Base-by-base conservation (phyloP, 2,329 filamentous ascomycete genomes). In the Penicillium sp. region DNA sequence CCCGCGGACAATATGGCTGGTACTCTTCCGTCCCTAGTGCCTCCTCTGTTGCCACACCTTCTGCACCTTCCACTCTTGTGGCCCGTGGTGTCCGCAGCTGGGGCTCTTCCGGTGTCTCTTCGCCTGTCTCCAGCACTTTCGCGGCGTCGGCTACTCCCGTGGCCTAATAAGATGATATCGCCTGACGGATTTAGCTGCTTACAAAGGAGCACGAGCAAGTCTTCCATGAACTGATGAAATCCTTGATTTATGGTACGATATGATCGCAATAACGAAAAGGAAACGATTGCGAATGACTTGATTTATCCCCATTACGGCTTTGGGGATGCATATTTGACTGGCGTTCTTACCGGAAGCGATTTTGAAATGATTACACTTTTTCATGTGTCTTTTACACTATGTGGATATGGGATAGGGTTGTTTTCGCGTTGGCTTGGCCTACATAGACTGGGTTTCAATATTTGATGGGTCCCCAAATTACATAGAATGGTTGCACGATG, bases 401-500 rank as follows among this genome's bases (percentile, higher is more conserved):
- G 37, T 52, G 43, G 46, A 55, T 26, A 55, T 61, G 53, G 46
- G 53, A 26, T 49, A 55, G 40, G 50, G 37, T 39, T 32, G 48
- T 54, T 48, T 57, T 54, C 11, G 31, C 20, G 31, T 39, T 47
- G 51, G 47, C 51, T 52, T 55, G 39, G 24, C 40, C 43, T 44
- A 50, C 44, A 53, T 59, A 64, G 62, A 63, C 46, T 64, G 62
- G 35, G 52, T 44, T 53, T 56, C 51, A 56, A 56, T 48, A 53
- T 50, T 55, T 35, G n/a, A 40, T 31, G 32, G 53, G 20, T 5
- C 26, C 14, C 55, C 11, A 13, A 43, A 45, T 56, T 55, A 53
- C 42, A 53, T 60, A 60, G 53, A 62, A 50, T 42, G 43, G 42
- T 39, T 42, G 31, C 37, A 57, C 34, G 26, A 47, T 35, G 39